Percentiles rank a stretch among this genome's conserved stretches.
Evolutionary conservation across 371 early-diverging fungal species (phyloP).

Genomic region (Apophysomyces trapeziformis): DNA sequence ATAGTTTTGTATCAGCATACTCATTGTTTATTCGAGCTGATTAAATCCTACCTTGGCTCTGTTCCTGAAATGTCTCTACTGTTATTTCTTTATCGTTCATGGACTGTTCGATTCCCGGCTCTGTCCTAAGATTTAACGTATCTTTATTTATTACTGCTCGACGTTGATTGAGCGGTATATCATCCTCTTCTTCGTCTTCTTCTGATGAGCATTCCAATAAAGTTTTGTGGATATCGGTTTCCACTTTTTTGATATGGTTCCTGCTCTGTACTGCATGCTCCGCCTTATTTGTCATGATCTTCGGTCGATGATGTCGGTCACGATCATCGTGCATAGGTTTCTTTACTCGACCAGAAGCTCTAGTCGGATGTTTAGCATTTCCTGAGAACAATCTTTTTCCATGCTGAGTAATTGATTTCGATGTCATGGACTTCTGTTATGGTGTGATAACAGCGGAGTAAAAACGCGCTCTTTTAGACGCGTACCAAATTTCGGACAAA

Average conservation of each 20-base stretch:
- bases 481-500: neutral
- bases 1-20: neutral
- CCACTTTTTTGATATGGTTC: too few relatives aligned
- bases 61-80: constrained; percentile 7
- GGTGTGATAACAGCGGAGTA: neutral
- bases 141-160: constrained; percentile 16
- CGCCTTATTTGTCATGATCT: neutral
- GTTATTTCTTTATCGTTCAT: neutral
- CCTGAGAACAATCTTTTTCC: neutral
- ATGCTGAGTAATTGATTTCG: neutral
- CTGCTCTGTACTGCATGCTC: too few relatives aligned
- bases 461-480: neutral
- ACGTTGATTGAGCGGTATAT: constrained; percentile 19
- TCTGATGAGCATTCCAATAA: too few relatives aligned
- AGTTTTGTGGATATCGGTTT: neutral
- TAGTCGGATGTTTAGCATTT: neutral
- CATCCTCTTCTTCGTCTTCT: constrained; percentile 22
- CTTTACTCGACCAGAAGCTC: neutral
- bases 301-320: neutral
- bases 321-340: neutral
- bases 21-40: neutral
- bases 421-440: neutral
- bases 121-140: neutral
- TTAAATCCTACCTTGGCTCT: neutral
- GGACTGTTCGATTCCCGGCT: neutral